Evolutionary conservation across 495 filamentous ascomycete genomes (phyloP).

Genomic region (Tuber umbilicatum): DNA sequence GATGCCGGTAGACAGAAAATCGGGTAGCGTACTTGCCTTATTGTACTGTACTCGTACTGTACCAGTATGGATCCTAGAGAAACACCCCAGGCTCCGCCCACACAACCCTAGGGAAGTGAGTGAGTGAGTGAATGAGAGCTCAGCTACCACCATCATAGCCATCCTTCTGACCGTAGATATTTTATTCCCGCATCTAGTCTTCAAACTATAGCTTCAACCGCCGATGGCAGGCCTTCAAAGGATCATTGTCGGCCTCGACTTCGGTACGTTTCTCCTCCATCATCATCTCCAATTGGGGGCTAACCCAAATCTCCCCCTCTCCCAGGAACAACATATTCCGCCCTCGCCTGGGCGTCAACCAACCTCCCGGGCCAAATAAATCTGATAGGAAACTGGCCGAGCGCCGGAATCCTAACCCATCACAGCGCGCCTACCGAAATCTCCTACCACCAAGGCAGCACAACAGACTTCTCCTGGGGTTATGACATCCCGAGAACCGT

Average conservation of each 20-base stretch:
- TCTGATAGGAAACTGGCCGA: constrained; percentile 16
- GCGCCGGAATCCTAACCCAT: constrained; percentile 12
- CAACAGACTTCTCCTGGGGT: constrained; percentile 56
- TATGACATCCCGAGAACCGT: constrained; percentile 69
- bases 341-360: constrained; percentile 18
- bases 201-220: neutral
- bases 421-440: constrained; percentile 59
- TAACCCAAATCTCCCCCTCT: neutral
- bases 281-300: neutral
- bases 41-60: no score
- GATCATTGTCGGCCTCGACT: constrained; percentile 17
- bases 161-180: neutral
- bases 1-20: neutral
- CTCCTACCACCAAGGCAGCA: constrained; percentile 47
- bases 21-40: neutral
- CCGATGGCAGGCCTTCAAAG: constrained; percentile 8
- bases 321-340: constrained; percentile 18
- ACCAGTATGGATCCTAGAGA: neutral
- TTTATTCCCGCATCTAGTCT: neutral
- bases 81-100: neutral
- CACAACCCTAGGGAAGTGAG: neutral
- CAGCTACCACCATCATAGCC: neutral
- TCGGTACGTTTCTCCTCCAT: constrained; percentile 3
- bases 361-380: constrained; percentile 11
- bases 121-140: neutral